Base-by-base conservation (phyloP, 148 eudicot genomes). In the Rhododendron vialii region DNA sequence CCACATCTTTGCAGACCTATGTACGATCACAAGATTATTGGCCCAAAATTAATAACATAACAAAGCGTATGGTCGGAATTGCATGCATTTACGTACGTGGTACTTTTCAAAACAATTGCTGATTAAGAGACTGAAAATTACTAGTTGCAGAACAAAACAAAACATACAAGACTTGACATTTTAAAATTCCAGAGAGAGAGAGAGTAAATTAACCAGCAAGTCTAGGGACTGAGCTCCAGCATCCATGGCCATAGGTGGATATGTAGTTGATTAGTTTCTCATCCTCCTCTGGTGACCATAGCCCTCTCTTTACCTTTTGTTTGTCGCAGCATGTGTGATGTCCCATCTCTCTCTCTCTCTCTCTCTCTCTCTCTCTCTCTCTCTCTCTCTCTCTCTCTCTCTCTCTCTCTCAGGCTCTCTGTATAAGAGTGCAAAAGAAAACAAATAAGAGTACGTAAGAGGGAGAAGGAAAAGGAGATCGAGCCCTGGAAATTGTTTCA, bases 251-350 rank as follows among this genome's bases (percentile, higher is more conserved):
- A 83, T 90, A 89, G 67, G 92, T 89, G 11, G 96, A 85, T 74
- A 96, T 92, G 91, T 93, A 96, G 88, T 83, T 91, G 85, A 96
- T 88, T 86, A 96, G 95, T 85, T 92, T 96, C 86, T 96, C 95
- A 89, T 96, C 98, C 83, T 96, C 98, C 73, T 95, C 98, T 22
- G 98, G 98, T 86, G 98, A 95, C 98, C 98, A 95, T 4, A 95
- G 84, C 1, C 98, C 98, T 87, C 98, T 93, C 89, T 94, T 96
- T 51, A 96, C 98, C 86, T 94, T 93, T 83, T 94, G 94, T 80
- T 94, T 96, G 91, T 92, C 93, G 90, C 98, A 96, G 88, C 98
- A 96, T 57, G 93, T 91, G 80, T 96, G 98, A 85, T 93, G 96
- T 55, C 95, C 95, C 98, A 96, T 95, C 80, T 87, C 59, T 87